Evolutionary conservation across 441 rosid genomes (phyloP).

Genomic region (Corymbia citriodora): DNA sequence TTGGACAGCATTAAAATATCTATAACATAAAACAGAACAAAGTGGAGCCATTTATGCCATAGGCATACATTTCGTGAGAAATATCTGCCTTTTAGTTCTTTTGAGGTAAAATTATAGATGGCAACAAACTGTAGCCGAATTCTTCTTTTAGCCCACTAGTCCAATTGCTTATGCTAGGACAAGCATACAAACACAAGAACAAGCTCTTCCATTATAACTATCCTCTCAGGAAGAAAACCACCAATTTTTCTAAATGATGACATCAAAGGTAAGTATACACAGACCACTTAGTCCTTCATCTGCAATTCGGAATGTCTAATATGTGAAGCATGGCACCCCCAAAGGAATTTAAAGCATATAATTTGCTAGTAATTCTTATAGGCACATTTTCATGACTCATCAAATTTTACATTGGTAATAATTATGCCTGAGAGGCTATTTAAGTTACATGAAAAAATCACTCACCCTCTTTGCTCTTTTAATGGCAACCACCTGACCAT

Average conservation of each 20-base stretch:
- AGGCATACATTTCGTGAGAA: not conserved
- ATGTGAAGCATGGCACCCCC: not conserved
- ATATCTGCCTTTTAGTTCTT: not conserved
- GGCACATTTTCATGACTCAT: not conserved
- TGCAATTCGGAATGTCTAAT: not conserved
- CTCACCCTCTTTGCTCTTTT: slow-evolving; percentile 94
- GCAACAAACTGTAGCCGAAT: not conserved
- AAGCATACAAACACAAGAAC: not conserved
- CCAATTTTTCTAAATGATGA: not conserved
- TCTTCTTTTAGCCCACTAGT: not conserved
- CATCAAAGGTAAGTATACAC: not conserved
- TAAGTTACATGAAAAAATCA: not conserved
- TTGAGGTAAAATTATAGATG: not conserved
- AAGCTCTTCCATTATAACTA: not conserved
- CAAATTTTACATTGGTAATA: not conserved
- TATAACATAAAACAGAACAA: not conserved
- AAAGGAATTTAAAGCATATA: not conserved
- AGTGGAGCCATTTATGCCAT: not conserved
- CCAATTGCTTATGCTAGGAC: not conserved
- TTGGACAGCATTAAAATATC: not conserved
- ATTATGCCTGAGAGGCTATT: not conserved
- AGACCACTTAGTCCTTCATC: not conserved
- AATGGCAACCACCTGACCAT: slow-evolving; percentile 78
- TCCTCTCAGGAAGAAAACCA: not conserved
- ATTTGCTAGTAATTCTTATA: not conserved